phyloP scores from a whole-genome alignment of 75 land plant species.

The Picea glauca region DNA sequence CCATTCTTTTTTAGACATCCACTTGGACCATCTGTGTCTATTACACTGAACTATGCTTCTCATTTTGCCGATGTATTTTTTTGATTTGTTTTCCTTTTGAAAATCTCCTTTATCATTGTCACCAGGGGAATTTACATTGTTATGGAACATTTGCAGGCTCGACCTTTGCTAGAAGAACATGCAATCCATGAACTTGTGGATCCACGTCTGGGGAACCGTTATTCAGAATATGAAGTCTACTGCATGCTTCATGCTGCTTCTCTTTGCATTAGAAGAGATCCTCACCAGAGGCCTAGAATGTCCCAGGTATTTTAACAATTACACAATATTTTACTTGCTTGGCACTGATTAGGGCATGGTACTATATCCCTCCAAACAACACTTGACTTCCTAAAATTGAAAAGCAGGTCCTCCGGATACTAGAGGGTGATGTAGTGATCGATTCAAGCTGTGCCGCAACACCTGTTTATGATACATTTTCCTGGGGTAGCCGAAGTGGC shows the following conservation, averaged over 20 bases:
- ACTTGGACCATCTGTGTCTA: too few species aligned
- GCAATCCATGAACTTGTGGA: constrained; percentile 73
- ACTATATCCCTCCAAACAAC: background rate
- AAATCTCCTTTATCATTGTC: background rate
- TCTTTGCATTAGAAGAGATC: constrained; percentile 84
- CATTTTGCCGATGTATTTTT: too few species aligned
- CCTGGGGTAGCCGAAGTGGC: too few species aligned
- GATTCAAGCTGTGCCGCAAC: too few species aligned
- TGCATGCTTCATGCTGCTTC: constrained; percentile 96
- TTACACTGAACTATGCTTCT: too few species aligned
- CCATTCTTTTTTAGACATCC: too few species aligned
- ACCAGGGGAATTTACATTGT: background rate
- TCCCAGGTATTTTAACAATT: constrained; percentile 67
- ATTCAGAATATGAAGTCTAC: constrained; percentile 62
- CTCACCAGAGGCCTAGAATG: constrained; percentile 83
- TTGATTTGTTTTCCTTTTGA: too few species aligned
- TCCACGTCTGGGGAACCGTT: constrained; percentile 55
- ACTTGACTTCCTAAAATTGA: background rate
- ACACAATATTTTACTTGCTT: background rate
- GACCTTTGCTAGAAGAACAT: constrained; percentile 76
- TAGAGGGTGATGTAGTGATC: constrained; percentile 69
- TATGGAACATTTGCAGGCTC: constrained; percentile 49
- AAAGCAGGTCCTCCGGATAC: constrained; percentile 72
- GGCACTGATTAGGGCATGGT: background rate
- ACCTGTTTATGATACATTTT: too few species aligned